These are phyloP conservation scores for Ophiostoma quercus DNA, from an alignment of 2,329 filamentous ascomycete genomes.

Conservation along the genomic window DNA sequence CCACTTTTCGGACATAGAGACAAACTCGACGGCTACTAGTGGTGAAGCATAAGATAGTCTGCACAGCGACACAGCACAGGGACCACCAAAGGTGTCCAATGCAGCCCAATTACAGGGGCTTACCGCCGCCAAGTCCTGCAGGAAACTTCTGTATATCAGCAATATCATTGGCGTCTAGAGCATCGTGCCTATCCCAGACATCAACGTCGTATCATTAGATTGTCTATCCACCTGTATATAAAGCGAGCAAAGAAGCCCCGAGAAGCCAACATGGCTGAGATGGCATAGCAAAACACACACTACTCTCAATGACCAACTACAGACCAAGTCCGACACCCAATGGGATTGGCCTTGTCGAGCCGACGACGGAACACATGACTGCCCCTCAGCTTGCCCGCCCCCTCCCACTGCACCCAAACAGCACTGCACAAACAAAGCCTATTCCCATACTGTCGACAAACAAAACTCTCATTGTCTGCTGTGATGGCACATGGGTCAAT, in stretches of 20 bases:
- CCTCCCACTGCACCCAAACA: neutral
- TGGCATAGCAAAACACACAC: neutral
- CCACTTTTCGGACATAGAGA: neutral
- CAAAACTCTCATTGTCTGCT: slow-evolving; percentile 34
- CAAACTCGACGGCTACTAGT: neutral
- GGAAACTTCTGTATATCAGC: neutral
- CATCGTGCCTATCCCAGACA: neutral
- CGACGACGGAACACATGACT: neutral
- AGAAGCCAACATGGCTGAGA: neutral
- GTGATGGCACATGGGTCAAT: slow-evolving; percentile 36
- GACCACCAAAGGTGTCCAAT: neutral
- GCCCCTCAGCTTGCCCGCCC: neutral
- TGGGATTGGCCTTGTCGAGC: neutral
- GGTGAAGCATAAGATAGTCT: neutral
- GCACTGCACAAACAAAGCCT: neutral
- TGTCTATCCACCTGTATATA: neutral
- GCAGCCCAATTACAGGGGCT: neutral
- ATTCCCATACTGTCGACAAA: no score
- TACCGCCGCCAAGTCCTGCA: neutral
- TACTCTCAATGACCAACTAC: neutral
- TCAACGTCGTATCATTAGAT: neutral
- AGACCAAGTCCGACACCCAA: neutral
- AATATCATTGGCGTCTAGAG: neutral
- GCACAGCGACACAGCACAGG: neutral
- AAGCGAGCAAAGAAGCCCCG: neutral